Evolutionary conservation across 306 rosid genomes (phyloP).

Genomic region (Ceratonia siliqua): DNA sequence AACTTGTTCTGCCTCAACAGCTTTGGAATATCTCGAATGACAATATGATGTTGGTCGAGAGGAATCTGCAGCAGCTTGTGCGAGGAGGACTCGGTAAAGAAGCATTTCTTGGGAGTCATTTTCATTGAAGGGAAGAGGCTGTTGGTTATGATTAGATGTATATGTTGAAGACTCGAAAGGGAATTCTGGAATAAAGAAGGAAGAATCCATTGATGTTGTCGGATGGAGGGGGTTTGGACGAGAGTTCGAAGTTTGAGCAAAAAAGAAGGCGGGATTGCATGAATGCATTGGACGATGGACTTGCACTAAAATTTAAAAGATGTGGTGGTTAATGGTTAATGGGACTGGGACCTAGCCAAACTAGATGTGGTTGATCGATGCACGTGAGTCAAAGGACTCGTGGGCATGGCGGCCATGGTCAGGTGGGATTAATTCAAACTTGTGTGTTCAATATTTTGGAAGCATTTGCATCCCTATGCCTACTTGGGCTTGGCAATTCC

Average conservation of each 20-base stretch:
- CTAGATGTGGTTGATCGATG: slow-evolving; percentile 7
- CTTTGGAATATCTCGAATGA: no score
- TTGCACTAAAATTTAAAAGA: neutral
- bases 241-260: no score
- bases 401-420: slow-evolving; percentile 41
- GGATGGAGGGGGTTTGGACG: no score
- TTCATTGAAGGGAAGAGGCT: slow-evolving; percentile 59
- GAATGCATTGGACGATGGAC: neutral
- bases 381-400: slow-evolving; percentile 39
- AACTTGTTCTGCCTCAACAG: neutral
- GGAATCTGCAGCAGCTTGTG: slow-evolving; percentile 25
- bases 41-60: neutral
- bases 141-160: slow-evolving; percentile 6
- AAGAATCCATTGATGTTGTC: slow-evolving; percentile 34
- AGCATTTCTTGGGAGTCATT: slow-evolving; percentile 69
- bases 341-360: no score
- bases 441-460: neutral
- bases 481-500: neutral
- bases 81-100: slow-evolving; percentile 44
- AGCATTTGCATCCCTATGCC: neutral
- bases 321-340: neutral
- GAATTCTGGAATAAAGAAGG: slow-evolving; percentile 30
- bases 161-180: slow-evolving; percentile 29
- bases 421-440: slow-evolving; percentile 15
- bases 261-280: neutral